phyloP scores from a whole-genome alignment of 805 yeast genomes.

The Priceomyces fermenticarens region DNA sequence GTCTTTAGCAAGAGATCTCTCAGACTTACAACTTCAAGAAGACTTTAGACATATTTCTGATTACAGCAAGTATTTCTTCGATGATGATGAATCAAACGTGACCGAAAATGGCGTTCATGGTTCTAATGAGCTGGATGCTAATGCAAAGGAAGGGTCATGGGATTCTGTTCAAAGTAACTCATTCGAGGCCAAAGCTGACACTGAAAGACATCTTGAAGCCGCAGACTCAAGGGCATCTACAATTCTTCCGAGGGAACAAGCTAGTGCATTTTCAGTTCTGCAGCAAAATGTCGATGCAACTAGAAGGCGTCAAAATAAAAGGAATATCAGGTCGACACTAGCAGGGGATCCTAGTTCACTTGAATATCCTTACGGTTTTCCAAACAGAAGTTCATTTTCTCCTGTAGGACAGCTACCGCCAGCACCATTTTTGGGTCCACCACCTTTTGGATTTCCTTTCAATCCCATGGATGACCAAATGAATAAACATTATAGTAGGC shows the following conservation, averaged over 20 bases:
- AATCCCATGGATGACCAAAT: neutral
- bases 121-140: constrained; percentile 6
- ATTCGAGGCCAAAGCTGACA: too few species aligned
- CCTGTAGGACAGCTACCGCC: too few species aligned
- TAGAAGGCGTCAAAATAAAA: constrained; percentile 2
- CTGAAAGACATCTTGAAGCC: neutral
- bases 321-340: neutral
- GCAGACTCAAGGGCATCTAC: neutral
- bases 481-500: constrained; percentile 9
- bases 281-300: constrained; percentile 1
- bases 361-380: too few species aligned
- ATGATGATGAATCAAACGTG: constrained; percentile 9
- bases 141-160: neutral
- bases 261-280: neutral
- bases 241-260: neutral
- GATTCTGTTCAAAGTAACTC: constrained; percentile 1
- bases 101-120: neutral
- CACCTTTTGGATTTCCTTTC: neutral
- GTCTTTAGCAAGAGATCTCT: constrained; percentile 13
- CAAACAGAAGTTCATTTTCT: too few species aligned
- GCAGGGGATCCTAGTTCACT: too few species aligned
- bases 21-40: constrained; percentile 13
- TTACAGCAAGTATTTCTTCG: constrained; percentile 21
- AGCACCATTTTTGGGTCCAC: neutral
- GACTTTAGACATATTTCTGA: constrained; percentile 24